Evolutionary conservation across 768 basidiomycete genomes (phyloP).

Genomic region (Boletus huronensis): DNA sequence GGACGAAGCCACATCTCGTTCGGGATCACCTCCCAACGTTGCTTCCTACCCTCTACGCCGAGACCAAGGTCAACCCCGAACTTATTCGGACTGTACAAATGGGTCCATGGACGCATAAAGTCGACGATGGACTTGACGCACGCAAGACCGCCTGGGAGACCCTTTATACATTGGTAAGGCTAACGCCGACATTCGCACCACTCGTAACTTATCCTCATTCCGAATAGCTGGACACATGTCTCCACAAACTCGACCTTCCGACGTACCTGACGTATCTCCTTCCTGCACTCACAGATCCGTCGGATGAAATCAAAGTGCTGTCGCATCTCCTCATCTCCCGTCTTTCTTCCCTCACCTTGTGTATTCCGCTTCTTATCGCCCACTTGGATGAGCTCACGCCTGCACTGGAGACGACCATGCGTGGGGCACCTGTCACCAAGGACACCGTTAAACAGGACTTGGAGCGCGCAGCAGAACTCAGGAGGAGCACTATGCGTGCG

Average conservation of each 20-base stretch:
- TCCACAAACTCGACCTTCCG: slow-evolving; percentile 81
- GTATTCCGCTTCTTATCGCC: slow-evolving; percentile 39
- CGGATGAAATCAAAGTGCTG: slow-evolving; percentile 96
- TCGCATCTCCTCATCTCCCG: slow-evolving; percentile 95
- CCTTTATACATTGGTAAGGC: slow-evolving; percentile 85
- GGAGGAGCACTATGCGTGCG: slow-evolving; percentile 84
- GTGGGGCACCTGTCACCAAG: slow-evolving; percentile 83
- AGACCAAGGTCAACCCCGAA: slow-evolving; percentile 74
- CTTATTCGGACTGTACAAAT: slow-evolving; percentile 91
- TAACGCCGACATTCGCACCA: neutral
- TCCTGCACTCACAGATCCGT: slow-evolving; percentile 79
- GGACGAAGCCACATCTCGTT: slow-evolving; percentile 90
- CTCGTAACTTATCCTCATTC: neutral
- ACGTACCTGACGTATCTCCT: slow-evolving; percentile 81
- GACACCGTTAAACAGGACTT: slow-evolving; percentile 95
- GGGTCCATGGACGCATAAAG: slow-evolving; percentile 96
- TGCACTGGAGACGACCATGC: slow-evolving; percentile 84
- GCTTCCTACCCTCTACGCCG: slow-evolving; percentile 79
- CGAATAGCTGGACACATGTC: slow-evolving; percentile 81
- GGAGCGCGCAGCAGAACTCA: slow-evolving; percentile 84
- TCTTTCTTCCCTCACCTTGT: slow-evolving; percentile 67
- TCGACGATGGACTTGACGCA: slow-evolving; percentile 94
- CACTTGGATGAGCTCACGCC: slow-evolving; percentile 83
- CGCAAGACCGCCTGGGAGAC: slow-evolving; percentile 98
- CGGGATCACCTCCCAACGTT: slow-evolving; percentile 75